Conservation (phyloP, 345 rosid genomes). For the Eucalyptus melliodora region DNA sequence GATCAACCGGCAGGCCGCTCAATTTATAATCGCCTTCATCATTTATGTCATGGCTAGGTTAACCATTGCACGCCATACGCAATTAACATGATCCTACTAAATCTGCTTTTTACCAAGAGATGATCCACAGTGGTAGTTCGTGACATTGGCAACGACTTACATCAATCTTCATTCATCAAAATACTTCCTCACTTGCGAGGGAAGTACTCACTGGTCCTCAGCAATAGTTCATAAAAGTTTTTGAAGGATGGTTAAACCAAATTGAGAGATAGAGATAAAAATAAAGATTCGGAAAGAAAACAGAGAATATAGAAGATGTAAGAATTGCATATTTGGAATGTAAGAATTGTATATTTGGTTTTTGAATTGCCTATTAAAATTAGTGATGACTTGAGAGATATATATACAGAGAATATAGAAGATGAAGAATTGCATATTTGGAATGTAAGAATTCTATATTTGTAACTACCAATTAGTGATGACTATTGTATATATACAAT, state of each 20-base stretch:
- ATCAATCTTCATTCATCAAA: neutral
- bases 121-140: neutral
- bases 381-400: neutral
- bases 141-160: neutral
- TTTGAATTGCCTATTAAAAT: neutral
- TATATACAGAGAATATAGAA: too few relatives aligned
- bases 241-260: fast-evolving
- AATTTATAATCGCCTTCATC: too few relatives aligned
- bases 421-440: too few relatives aligned
- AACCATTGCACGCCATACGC: too few relatives aligned
- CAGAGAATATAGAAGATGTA: too few relatives aligned
- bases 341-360: neutral
- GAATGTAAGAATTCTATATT: too few relatives aligned
- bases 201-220: fast-evolving
- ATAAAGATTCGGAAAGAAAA: neutral
- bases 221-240: neutral
- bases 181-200: neutral
- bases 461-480: too few relatives aligned
- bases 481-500: neutral
- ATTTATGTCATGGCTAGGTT: too few relatives aligned
- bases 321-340: neutral
- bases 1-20: neutral
- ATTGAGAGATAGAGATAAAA: neutral
- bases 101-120: neutral
- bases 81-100: neutral